These are phyloP conservation scores for Lactarius pseudohatsudake DNA, from an alignment of 768 basidiomycete genomes.

Conservation along the genomic window DNA sequence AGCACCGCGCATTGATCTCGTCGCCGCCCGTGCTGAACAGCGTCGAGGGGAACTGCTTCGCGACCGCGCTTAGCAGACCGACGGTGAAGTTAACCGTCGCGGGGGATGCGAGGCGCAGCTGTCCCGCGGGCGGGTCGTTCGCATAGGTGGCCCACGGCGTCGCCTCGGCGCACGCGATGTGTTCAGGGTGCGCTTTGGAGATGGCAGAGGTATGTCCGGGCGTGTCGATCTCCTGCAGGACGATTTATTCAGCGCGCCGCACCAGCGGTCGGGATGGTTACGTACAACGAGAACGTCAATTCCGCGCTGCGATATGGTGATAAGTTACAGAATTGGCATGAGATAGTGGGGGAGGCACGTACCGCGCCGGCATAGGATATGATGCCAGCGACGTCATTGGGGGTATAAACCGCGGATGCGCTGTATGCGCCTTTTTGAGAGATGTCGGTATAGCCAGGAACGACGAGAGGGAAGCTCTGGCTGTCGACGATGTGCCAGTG, in stretches of 20 bases:
- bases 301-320: slow-evolving; percentile 39
- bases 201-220: slow-evolving; percentile 81
- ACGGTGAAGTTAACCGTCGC: slow-evolving; percentile 60
- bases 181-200: slow-evolving; percentile 64
- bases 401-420: slow-evolving; percentile 37
- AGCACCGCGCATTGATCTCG: slow-evolving; percentile 71
- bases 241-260: slow-evolving; percentile 31
- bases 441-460: slow-evolving; percentile 41
- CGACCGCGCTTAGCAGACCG: slow-evolving; percentile 52
- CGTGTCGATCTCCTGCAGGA: slow-evolving; percentile 68
- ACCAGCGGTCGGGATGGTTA: not conserved
- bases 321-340: not conserved
- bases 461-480: slow-evolving; percentile 49
- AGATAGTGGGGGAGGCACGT: slow-evolving; percentile 26
- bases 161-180: slow-evolving; percentile 61
- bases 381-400: slow-evolving; percentile 41
- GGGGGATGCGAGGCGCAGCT: slow-evolving; percentile 68
- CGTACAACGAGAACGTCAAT: slow-evolving; percentile 48
- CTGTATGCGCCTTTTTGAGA: slow-evolving; percentile 47
- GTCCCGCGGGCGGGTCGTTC: slow-evolving; percentile 78
- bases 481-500: slow-evolving; percentile 52
- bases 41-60: slow-evolving; percentile 51
- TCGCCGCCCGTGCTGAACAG: slow-evolving; percentile 83
- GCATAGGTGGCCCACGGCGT: slow-evolving; percentile 63
- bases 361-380: slow-evolving; percentile 47